These are phyloP conservation scores for Agrocybe pediades DNA, from an alignment of 768 basidiomycete species.

Conservation along the genomic window DNA sequence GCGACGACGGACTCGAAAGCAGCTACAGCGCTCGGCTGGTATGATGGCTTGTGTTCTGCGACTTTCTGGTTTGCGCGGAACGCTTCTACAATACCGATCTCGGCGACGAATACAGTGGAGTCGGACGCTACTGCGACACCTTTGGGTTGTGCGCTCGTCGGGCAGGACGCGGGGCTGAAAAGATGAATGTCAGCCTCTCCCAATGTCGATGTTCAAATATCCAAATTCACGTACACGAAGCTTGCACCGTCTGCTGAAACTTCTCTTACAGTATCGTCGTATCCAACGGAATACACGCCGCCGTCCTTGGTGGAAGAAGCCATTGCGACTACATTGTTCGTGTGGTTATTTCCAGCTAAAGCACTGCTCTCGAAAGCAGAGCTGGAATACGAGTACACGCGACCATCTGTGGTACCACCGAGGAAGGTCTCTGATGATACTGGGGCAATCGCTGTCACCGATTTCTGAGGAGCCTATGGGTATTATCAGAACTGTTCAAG, in stretches of 20 bases:
- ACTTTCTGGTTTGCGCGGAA: slow-evolving; percentile 73
- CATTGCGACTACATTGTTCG: slow-evolving; percentile 68
- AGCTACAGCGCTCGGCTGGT: slow-evolving; percentile 57
- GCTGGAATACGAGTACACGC: slow-evolving; percentile 64
- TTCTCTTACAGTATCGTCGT: slow-evolving; percentile 78
- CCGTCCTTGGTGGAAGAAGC: slow-evolving; percentile 47
- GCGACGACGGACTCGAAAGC: slow-evolving; percentile 56
- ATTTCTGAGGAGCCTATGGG: slow-evolving; percentile 81
- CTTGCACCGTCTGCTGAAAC: slow-evolving; percentile 45
- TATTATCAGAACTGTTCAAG: not conserved
- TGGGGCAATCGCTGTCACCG: slow-evolving; percentile 66
- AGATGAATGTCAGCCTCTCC: not conserved
- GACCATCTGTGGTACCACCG: slow-evolving; percentile 80
- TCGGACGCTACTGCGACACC: slow-evolving; percentile 60
- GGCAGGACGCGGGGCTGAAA: slow-evolving; percentile 50
- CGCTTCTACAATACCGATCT: slow-evolving; percentile 61
- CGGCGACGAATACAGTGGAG: slow-evolving; percentile 65
- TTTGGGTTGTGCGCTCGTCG: slow-evolving; percentile 67
- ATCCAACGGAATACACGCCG: slow-evolving; percentile 69
- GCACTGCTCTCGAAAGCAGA: slow-evolving; percentile 43
- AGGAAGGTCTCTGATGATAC: slow-evolving; percentile 64
- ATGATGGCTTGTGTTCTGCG: slow-evolving; percentile 53
- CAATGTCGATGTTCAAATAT: not conserved
- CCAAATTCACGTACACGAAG: slow-evolving; percentile 47
- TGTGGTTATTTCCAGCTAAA: slow-evolving; percentile 68